These are phyloP conservation scores for Wallacemonas sp. DNA, from an alignment of 208 protist genomes.

Conservation along the genomic window DNA sequence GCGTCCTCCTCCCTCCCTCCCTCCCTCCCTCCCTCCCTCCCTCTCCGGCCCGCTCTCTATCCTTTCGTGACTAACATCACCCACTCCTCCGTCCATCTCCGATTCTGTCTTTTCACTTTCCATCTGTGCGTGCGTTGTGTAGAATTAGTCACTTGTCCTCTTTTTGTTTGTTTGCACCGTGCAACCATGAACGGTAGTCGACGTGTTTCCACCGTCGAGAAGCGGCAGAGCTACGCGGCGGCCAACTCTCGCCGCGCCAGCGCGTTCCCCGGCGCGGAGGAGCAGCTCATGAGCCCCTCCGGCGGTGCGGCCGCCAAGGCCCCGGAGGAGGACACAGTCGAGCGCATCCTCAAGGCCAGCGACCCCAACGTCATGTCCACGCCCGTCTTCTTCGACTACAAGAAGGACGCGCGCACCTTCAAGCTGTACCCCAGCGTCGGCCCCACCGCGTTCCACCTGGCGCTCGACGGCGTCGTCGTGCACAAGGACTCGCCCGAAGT, in stretches of 20 bases:
- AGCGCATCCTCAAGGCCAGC: constrained; percentile 92
- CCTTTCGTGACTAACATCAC: too few relatives aligned
- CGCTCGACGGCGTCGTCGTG: constrained; percentile 82
- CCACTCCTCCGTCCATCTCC: too few relatives aligned
- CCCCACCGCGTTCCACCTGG: constrained; percentile 85
- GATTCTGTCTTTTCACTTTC: neutral
- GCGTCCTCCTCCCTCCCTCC: too few relatives aligned
- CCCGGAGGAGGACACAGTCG: constrained; percentile 77
- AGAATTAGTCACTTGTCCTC: constrained; percentile 6
- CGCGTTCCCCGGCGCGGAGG: constrained; percentile 4
- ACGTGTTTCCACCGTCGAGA: constrained; percentile 12
- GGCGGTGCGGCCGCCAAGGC: constrained; percentile 27
- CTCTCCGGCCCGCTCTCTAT: too few relatives aligned
- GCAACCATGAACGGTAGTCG: constrained; percentile 26
- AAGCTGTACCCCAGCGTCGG: constrained; percentile 90
- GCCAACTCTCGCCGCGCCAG: constrained; percentile 2
- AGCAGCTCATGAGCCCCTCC: constrained; percentile 15
- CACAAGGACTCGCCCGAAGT: constrained; percentile 86
- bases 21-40: too few relatives aligned
- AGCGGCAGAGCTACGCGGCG: constrained; percentile 9
- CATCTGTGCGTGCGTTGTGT: constrained; percentile 13
- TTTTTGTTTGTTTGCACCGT: constrained; percentile 12
- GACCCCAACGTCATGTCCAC: constrained; percentile 92
- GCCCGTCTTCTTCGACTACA: constrained; percentile 94
- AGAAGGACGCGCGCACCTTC: constrained; percentile 90